Conservation (phyloP, 1,284 basidiomycete genomes). For the Malassezia yamatoensis region DNA sequence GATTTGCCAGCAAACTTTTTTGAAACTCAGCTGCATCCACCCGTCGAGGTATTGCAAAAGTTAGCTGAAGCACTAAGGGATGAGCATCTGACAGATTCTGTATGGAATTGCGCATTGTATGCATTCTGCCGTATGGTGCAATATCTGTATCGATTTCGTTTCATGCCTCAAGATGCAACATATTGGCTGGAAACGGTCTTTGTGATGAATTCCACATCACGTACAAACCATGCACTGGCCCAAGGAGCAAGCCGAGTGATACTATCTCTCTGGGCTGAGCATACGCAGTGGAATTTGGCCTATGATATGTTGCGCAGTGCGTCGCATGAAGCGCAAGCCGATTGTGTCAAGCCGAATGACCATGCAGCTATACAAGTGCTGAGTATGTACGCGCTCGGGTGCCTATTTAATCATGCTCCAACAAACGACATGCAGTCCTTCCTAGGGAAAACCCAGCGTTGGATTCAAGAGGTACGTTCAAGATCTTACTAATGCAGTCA, state of each 20-base stretch:
- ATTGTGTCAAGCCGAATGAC: too few relatives aligned
- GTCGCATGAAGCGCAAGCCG: not conserved
- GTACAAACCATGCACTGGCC: not conserved
- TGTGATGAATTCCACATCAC: not conserved
- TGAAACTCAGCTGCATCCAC: not conserved
- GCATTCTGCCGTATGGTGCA: not conserved
- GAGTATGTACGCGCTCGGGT: slow-evolving; percentile 5
- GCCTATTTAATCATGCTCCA: not conserved
- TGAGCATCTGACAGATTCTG: too few relatives aligned
- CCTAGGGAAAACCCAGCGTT: too few relatives aligned
- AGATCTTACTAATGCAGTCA: not conserved
- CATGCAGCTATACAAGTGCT: not conserved
- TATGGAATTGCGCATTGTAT: not conserved
- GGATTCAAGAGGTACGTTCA: not conserved
- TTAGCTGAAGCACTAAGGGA: not conserved
- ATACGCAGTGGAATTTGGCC: not conserved
- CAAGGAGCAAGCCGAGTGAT: slow-evolving; percentile 9
- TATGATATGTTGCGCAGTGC: not conserved
- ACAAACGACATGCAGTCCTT: too few relatives aligned
- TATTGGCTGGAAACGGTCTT: slow-evolving; percentile 8
- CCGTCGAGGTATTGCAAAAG: not conserved
- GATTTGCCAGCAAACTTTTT: not conserved
- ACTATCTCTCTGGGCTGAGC: slow-evolving; percentile 3
- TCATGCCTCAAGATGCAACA: too few relatives aligned
- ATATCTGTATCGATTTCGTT: not conserved